Evolutionary conservation across 768 basidiomycete genomes (phyloP).

Genomic region (Amanita exitialis): DNA sequence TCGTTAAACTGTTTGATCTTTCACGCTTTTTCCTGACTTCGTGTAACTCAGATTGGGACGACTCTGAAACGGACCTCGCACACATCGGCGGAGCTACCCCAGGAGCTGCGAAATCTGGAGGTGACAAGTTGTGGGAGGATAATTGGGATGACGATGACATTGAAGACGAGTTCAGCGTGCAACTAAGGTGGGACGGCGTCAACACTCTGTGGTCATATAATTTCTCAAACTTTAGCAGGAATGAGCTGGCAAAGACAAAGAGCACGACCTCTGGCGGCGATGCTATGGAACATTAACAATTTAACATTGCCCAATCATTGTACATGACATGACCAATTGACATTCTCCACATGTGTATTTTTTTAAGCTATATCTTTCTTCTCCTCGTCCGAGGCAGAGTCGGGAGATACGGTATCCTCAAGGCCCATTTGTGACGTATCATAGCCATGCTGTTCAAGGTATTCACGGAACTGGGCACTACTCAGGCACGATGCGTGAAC

Average conservation of each 20-base stretch:
- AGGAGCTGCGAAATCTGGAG: slow-evolving; percentile 68
- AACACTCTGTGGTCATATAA: background rate
- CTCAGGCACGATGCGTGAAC: slow-evolving; percentile 2
- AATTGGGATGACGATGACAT: slow-evolving; percentile 99
- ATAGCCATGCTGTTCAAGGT: slow-evolving; percentile 70
- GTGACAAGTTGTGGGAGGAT: slow-evolving; percentile 96
- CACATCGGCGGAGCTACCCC: slow-evolving; percentile 67
- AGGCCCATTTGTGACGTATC: slow-evolving; percentile 71
- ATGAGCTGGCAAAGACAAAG: slow-evolving; percentile 55
- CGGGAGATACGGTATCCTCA: slow-evolving; percentile 13
- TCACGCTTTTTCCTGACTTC: background rate
- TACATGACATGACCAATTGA: background rate
- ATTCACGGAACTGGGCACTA: slow-evolving; percentile 61
- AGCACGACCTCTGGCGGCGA: slow-evolving; percentile 26
- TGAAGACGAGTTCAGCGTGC: slow-evolving; percentile 94
- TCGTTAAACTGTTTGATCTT: background rate
- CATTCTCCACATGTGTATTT: background rate
- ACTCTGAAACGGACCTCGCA: slow-evolving; percentile 73
- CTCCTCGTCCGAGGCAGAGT: slow-evolving; percentile 14
- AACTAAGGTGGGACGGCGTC: slow-evolving; percentile 66
- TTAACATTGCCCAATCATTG: too few relatives aligned
- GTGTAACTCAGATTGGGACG: slow-evolving; percentile 64
- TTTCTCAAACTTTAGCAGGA: slow-evolving; percentile 24
- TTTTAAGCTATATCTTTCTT: slow-evolving; percentile 11
- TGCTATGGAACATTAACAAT: slow-evolving; percentile 48